Percentiles rank a stretch among this genome's conserved stretches.
These are phyloP conservation scores for Hygrocybe coccinea DNA, from an alignment of 768 basidiomycete genomes.

Conservation along the genomic window DNA sequence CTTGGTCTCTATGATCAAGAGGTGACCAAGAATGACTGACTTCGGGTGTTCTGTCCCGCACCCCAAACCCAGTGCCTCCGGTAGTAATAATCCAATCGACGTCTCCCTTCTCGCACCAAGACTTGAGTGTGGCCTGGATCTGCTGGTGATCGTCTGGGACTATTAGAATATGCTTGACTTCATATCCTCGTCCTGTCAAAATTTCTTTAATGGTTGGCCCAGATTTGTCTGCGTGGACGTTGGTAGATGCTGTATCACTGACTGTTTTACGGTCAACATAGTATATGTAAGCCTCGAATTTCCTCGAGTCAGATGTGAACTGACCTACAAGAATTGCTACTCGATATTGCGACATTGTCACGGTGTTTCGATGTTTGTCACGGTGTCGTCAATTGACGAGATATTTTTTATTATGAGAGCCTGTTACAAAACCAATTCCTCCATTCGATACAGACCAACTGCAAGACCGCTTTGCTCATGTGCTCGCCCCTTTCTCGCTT, in stretches of 20 bases:
- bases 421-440: conserved; percentile 55
- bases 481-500: conserved; percentile 48
- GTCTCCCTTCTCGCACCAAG: conserved; percentile 41
- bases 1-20: too few relatives aligned
- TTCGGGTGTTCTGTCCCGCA: conserved; percentile 80
- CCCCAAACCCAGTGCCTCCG: conserved; percentile 85
- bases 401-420: neutral
- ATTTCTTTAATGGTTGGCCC: conserved; percentile 58
- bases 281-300: neutral
- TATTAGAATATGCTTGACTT: conserved; percentile 37
- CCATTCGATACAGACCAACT: conserved; percentile 66
- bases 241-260: conserved; percentile 63
- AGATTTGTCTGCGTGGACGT: conserved; percentile 52
- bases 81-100: conserved; percentile 77
- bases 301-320: neutral
- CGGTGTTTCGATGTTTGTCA: too few relatives aligned
- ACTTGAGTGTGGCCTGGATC: conserved; percentile 47
- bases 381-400: neutral
- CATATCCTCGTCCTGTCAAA: conserved; percentile 34
- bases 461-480: conserved; percentile 48
- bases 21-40: conserved; percentile 31
- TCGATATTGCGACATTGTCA: neutral
- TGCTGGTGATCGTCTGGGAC: conserved; percentile 60
- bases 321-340: conserved; percentile 21
- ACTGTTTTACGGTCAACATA: conserved; percentile 36